phyloP scores from a whole-genome alignment of 345 rosid species.

The Gossypium raimondii region DNA sequence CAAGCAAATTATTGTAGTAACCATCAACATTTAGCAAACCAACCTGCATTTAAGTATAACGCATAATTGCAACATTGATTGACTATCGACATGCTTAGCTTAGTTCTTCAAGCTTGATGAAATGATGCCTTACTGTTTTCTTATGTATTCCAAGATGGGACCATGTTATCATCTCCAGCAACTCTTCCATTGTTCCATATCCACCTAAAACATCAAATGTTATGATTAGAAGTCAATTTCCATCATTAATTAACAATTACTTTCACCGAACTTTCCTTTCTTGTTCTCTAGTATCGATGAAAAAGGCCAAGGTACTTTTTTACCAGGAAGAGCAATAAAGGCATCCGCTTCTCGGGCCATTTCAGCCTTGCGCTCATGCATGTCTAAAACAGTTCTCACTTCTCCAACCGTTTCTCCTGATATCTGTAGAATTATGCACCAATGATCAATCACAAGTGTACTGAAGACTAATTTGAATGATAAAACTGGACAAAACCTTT shows the following conservation, averaged over 20 bases:
- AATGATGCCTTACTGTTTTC: constrained; percentile 64
- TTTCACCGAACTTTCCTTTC: neutral
- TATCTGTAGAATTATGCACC: neutral
- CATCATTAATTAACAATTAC: neutral
- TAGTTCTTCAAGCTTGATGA: constrained; percentile 15
- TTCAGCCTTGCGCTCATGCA: constrained; percentile 95
- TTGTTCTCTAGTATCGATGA: constrained; percentile 3
- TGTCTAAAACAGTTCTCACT: constrained; percentile 73
- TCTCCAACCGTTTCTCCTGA: constrained; percentile 89
- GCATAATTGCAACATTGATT: neutral
- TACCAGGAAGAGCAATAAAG: constrained; percentile 95
- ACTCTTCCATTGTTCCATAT: constrained; percentile 96
- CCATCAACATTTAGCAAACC: constrained; percentile 95
- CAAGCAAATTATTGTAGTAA: constrained; percentile 72
- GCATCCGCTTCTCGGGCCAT: constrained; percentile 98
- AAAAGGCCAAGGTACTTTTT: constrained; percentile 16
- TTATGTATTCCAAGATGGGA: constrained; percentile 91
- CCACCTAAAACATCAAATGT: constrained; percentile 54
- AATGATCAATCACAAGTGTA: constrained; percentile 9
- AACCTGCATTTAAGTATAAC: constrained; percentile 40
- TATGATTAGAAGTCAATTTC: neutral
- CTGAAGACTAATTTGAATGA: neutral
- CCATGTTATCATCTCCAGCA: constrained; percentile 97
- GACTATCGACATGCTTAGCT: neutral
- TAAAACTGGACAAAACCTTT: neutral